These are phyloP conservation scores for Phytopythium kandeliae DNA, from an alignment of 352 stramenopile genomes.

Conservation along the genomic window DNA sequence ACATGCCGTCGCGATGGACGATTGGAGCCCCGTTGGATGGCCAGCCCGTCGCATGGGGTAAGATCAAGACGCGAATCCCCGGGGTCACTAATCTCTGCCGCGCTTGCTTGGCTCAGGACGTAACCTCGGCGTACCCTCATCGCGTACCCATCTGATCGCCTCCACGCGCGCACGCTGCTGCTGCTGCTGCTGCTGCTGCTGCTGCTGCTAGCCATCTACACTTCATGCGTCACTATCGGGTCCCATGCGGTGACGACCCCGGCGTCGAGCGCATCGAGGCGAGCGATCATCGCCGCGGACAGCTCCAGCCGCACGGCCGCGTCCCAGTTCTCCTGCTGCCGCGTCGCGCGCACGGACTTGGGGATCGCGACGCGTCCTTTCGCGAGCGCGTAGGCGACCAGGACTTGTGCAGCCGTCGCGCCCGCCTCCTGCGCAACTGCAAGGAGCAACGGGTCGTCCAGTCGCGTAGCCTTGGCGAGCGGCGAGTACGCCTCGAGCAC, in stretches of 20 bases:
- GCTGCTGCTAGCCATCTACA: too few species aligned
- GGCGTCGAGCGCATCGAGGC: conserved; percentile 17
- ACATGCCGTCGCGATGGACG: too few species aligned
- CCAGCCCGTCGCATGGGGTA: too few species aligned
- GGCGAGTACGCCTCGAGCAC: conserved; percentile 28
- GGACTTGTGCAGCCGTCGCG: conserved; percentile 23
- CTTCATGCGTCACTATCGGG: conserved; percentile 18
- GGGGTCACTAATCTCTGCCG: too few species aligned
- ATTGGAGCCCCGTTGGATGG: too few species aligned
- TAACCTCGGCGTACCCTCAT: too few species aligned
- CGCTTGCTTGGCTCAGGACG: too few species aligned
- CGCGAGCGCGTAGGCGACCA: conserved; percentile 26
- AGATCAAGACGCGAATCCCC: too few species aligned
- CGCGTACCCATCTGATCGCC: too few species aligned
- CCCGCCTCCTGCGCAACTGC: conserved; percentile 14
- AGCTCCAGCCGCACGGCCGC: conserved; percentile 11
- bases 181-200: background rate
- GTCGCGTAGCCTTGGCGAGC: conserved; percentile 15
- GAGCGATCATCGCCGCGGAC: conserved; percentile 12
- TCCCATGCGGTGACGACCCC: conserved; percentile 20
- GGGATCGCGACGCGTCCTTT: conserved; percentile 32
- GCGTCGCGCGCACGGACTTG: conserved; percentile 25
- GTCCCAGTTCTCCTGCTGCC: conserved; percentile 31
- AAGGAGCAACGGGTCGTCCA: conserved; percentile 16
- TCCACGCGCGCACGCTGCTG: too few species aligned